Percentiles rank a stretch among this genome's conserved stretches.
phyloP scores from a whole-genome alignment of 1,139 yeast genomes.

The Diutina scorzettiae region DNA sequence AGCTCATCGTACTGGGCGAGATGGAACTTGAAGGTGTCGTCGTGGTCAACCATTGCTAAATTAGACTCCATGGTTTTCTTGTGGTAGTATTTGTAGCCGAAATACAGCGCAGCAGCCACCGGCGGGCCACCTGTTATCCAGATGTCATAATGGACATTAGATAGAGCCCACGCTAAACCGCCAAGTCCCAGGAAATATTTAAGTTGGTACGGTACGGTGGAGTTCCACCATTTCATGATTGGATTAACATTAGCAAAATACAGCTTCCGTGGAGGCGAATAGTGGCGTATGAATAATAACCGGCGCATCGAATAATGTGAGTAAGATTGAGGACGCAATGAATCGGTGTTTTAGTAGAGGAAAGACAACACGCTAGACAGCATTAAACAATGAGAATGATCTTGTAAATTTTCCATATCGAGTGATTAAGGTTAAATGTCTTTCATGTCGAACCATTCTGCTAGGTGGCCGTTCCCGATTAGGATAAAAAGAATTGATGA shows the following conservation, averaged over 20 bases:
- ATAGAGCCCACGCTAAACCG: slow-evolving; percentile 18
- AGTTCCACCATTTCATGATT: slow-evolving; percentile 17
- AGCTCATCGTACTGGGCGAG: slow-evolving; percentile 21
- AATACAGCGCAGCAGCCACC: slow-evolving; percentile 17
- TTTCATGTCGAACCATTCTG: no score
- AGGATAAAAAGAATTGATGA: no score
- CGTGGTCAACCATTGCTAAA: slow-evolving; percentile 7
- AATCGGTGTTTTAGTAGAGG: no score
- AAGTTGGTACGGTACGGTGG: slow-evolving; percentile 16
- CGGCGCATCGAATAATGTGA: no score
- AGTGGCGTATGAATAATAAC: no score
- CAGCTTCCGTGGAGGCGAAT: background rate
- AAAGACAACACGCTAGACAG: no score
- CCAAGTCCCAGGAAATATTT: slow-evolving; percentile 22
- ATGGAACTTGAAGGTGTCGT: slow-evolving; percentile 14
- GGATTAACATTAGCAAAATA: slow-evolving; percentile 16
- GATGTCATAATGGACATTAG: slow-evolving; percentile 26
- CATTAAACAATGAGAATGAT: no score
- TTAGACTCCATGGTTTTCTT: slow-evolving; percentile 9
- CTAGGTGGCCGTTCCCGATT: no score
- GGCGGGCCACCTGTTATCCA: slow-evolving; percentile 30
- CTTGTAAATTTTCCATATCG: no score
- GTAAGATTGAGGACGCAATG: no score
- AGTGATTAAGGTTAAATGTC: no score
- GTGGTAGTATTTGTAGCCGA: slow-evolving; percentile 12